Conservation (phyloP, 1,284 basidiomycete genomes). For the Fomitopsis pinicola region DNA sequence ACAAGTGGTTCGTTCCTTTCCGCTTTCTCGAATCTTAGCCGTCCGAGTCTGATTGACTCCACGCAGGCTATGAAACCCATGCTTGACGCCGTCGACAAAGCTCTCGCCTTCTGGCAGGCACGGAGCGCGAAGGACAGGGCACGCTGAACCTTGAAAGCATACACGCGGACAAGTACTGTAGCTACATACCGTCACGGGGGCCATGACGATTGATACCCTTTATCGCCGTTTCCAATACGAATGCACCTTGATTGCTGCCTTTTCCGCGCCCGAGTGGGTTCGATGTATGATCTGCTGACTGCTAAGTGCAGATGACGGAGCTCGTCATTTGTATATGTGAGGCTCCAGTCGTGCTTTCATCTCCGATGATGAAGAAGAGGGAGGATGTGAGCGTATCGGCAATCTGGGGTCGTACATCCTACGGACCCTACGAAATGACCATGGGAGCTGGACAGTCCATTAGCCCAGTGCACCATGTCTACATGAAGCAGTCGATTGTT, state of each 20-base stretch:
- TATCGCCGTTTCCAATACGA: not conserved
- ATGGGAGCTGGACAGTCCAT: too few species aligned
- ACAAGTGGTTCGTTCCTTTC: conserved; percentile 50
- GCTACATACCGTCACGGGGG: not conserved
- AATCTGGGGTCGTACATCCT: too few species aligned
- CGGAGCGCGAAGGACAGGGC: conserved; percentile 19
- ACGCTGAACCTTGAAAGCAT: conserved; percentile 9
- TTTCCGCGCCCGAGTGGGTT: not conserved
- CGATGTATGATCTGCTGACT: not conserved
- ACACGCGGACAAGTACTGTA: not conserved
- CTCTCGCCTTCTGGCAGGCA: conserved; percentile 55
- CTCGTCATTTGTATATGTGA: not conserved
- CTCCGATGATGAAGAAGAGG: not conserved
- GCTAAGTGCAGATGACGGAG: not conserved
- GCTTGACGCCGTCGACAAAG: conserved; percentile 74
- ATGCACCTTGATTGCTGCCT: not conserved
- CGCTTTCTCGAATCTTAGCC: not conserved
- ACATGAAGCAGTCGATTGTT: too few species aligned
- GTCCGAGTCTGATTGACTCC: not conserved
- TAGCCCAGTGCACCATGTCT: too few species aligned
- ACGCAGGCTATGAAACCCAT: conserved; percentile 77
- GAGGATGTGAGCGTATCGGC: not conserved
- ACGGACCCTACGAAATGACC: too few species aligned
- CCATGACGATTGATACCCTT: not conserved
- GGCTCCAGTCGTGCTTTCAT: not conserved